Evolutionary conservation across 2,329 filamentous ascomycete genomes (phyloP).

Genomic region (Aspergillus felis): DNA sequence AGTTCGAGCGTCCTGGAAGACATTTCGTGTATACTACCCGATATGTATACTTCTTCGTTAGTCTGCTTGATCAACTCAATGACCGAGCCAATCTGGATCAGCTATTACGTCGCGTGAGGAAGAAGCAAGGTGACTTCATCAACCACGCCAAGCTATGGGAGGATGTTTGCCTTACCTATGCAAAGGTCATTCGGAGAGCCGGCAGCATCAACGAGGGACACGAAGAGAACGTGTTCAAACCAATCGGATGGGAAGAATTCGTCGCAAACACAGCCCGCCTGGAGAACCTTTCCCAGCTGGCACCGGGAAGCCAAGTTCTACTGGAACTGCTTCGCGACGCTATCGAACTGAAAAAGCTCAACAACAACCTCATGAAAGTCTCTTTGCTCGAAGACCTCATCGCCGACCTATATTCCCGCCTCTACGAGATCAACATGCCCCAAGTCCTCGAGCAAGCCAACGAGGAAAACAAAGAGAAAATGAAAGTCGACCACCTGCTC

Average conservation of each 20-base stretch:
- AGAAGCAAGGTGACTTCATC: constrained; percentile 72
- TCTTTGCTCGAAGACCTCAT: constrained; percentile 88
- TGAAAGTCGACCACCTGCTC: constrained; percentile 46
- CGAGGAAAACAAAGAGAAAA: constrained; percentile 45
- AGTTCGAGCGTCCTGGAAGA: constrained; percentile 75
- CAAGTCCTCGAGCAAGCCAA: constrained; percentile 38
- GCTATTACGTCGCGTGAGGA: constrained; percentile 72
- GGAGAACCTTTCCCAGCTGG: constrained; percentile 55
- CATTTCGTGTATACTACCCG: constrained; percentile 90
- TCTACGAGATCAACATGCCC: constrained; percentile 38
- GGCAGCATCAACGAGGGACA: constrained; percentile 57
- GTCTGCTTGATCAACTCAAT: constrained; percentile 67
- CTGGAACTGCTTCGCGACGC: constrained; percentile 64
- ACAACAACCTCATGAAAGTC: constrained; percentile 81
- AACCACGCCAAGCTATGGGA: constrained; percentile 62
- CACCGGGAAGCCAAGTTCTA: constrained; percentile 43
- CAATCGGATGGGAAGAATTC: constrained; percentile 63
- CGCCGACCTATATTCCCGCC: constrained; percentile 75
- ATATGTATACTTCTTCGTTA: constrained; percentile 78
- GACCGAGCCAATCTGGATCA: constrained; percentile 75
- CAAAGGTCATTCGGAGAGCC: constrained; percentile 56
- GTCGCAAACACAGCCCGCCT: constrained; percentile 55
- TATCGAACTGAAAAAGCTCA: constrained; percentile 71
- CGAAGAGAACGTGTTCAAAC: constrained; percentile 63
- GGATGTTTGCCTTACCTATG: constrained; percentile 55